phyloP scores from a whole-genome alignment of 2,329 filamentous ascomycete species.

The Alternaria sp. region DNA sequence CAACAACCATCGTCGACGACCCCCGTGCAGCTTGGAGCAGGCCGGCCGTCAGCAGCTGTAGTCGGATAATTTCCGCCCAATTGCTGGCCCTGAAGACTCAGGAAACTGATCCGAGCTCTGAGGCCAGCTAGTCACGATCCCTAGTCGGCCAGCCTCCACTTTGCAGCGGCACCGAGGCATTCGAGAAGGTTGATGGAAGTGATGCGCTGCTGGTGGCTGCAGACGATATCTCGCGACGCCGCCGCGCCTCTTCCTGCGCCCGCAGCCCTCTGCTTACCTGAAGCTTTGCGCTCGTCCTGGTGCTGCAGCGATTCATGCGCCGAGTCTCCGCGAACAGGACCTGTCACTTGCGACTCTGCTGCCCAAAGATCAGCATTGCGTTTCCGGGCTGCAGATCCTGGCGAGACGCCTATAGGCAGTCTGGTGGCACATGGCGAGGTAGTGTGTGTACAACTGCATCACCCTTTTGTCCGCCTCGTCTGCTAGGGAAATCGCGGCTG shows the following conservation, averaged over 20 bases:
- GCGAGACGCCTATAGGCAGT: slow-evolving; percentile 11
- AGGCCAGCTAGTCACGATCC: slow-evolving; percentile 15
- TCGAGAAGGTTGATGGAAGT: slow-evolving; percentile 45
- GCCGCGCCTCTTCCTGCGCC: background rate
- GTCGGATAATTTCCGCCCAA: slow-evolving; percentile 37
- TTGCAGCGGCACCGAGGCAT: slow-evolving; percentile 23
- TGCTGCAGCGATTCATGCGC: background rate
- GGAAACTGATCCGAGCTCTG: slow-evolving; percentile 27
- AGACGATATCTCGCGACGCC: background rate
- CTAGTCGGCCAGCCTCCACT: slow-evolving; percentile 21
- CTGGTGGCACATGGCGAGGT: slow-evolving; percentile 11
- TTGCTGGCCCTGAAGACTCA: slow-evolving; percentile 24
- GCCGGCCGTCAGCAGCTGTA: slow-evolving; percentile 18
- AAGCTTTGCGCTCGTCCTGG: background rate
- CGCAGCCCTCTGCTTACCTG: background rate
- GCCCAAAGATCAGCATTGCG: slow-evolving; percentile 13
- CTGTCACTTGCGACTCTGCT: slow-evolving; percentile 7
- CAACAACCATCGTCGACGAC: slow-evolving; percentile 5
- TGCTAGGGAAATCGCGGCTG: slow-evolving; percentile 16
- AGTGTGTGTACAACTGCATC: slow-evolving; percentile 12
- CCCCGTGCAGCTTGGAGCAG: slow-evolving; percentile 7
- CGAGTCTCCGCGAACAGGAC: background rate
- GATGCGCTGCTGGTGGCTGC: slow-evolving; percentile 33
- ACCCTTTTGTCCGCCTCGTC: slow-evolving; percentile 22
- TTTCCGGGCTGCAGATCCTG: slow-evolving; percentile 8